Percentiles rank a stretch among this genome's conserved stretches.
These are phyloP conservation scores for Umbellularia californica DNA, from an alignment of 164 flowering plant genomes.

Conservation along the genomic window DNA sequence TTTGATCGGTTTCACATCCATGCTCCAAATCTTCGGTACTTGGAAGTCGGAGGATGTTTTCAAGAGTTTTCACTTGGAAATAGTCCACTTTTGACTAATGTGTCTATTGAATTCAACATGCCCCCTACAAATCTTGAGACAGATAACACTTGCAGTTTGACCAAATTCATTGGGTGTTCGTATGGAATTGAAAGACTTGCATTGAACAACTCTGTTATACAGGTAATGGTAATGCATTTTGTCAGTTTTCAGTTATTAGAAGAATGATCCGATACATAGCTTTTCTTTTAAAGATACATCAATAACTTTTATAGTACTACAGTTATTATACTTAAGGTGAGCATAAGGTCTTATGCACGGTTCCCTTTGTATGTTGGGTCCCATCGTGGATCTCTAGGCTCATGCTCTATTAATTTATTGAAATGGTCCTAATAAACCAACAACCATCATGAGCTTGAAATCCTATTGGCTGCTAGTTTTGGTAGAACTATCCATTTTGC, in stretches of 20 bases:
- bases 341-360: too few species aligned
- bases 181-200: conserved; percentile 16
- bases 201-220: conserved; percentile 41
- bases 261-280: neutral
- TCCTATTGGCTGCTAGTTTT: too few species aligned
- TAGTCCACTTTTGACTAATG: conserved; percentile 2
- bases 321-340: too few species aligned
- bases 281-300: neutral
- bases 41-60: conserved; percentile 43
- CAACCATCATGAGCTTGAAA: too few species aligned
- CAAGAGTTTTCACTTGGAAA: conserved; percentile 33
- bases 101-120: conserved; percentile 20
- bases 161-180: conserved; percentile 37
- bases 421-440: too few species aligned
- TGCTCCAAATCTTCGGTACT: conserved; percentile 7
- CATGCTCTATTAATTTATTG: too few species aligned
- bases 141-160: conserved; percentile 29
- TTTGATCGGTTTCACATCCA: conserved; percentile 36
- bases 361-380: too few species aligned
- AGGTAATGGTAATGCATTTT: conserved; percentile 25
- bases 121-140: neutral
- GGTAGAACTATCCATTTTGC: too few species aligned
- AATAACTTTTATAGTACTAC: neutral
- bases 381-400: too few species aligned
- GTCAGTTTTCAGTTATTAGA: too few species aligned